Evolutionary conservation across 2,329 filamentous ascomycete species (phyloP), one percentile per base, ranked within the genome.

Genomic region (Cladorrhinum sp.): DNA sequence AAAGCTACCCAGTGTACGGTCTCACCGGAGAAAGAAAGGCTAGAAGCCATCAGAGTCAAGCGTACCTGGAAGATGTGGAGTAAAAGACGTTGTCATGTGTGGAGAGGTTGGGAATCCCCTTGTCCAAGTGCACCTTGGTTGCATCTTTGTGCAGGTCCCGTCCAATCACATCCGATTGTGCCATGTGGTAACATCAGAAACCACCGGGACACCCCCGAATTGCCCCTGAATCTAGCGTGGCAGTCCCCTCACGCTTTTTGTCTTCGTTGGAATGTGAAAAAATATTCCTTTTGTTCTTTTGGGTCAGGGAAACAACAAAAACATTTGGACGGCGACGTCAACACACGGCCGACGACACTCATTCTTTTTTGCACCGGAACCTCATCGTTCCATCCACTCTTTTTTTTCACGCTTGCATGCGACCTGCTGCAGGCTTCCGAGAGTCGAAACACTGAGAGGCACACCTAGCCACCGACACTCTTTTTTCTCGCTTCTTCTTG

Each of bases 211-310:
- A 45, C 41, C 18, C 27, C 27, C 53, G 52, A 52, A 29, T 57
- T 45, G 49, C 66, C 66, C 66, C 66, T 68, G 66, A 68, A 64
- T 64, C 29, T 58, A 51, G 50, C 64, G 61, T 59, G 59, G 48
- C 61, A 64, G 51, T 54, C 57, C 54, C 56, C 50, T 50, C 50
- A 24, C 13, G 24, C 32, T 7, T 10, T 50, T 54, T 59, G 20
- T 64, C 52, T 29, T 24, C 32, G 20, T 50, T 55, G 22, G 57
- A 53, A 51, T 53, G 36, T 29, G 29, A 41, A 32, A n/a, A 41
- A 48, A 38, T 38, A 29, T 45, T 57, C 49, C 48, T 51, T 29
- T 58, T 58, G 22, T 52, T 55, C 50, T 61, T 53, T 27, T 27
- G 25, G 48, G 20, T 3, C 27, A 20, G 50, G 16, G 16, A 49